Evolutionary conservation across 495 filamentous ascomycete species (phyloP).

Genomic region (Tuber calosporum): DNA sequence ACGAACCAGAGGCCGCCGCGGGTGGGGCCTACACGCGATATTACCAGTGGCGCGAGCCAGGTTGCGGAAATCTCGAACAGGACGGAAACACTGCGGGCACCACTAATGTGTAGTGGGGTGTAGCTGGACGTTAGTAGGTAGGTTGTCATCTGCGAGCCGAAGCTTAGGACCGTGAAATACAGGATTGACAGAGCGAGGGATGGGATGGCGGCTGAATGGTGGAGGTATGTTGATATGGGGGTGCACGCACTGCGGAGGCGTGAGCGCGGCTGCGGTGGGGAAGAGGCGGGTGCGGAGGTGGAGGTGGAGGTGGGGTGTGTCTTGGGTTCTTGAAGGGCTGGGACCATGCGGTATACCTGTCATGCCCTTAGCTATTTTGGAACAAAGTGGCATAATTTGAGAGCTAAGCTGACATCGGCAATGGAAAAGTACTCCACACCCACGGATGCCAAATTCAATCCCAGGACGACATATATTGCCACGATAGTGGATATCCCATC

Average conservation of each 20-base stretch:
- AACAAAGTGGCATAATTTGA: not conserved
- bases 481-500: slow-evolving; percentile 9
- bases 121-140: slow-evolving; percentile 53
- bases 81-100: slow-evolving; percentile 50
- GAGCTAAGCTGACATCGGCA: not conserved
- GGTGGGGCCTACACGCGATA: slow-evolving; percentile 52
- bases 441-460: slow-evolving; percentile 43
- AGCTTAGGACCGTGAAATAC: slow-evolving; percentile 56
- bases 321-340: slow-evolving; percentile 40
- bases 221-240: slow-evolving; percentile 47
- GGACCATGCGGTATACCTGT: slow-evolving; percentile 45
- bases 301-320: slow-evolving; percentile 35
- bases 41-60: slow-evolving; percentile 49
- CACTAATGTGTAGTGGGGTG: slow-evolving; percentile 49
- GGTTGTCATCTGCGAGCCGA: slow-evolving; percentile 54
- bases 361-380: not conserved
- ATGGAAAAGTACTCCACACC: slow-evolving; percentile 50
- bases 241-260: slow-evolving; percentile 42
- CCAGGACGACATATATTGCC: slow-evolving; percentile 40
- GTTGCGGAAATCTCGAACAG: slow-evolving; percentile 48
- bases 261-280: slow-evolving; percentile 42
- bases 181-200: slow-evolving; percentile 52
- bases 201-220: slow-evolving; percentile 51
- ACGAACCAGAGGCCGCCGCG: slow-evolving; percentile 58
- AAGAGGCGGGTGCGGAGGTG: slow-evolving; percentile 25